Conservation (phyloP, 2,329 filamentous ascomycete genomes). For the Phoma herbarum region DNA sequence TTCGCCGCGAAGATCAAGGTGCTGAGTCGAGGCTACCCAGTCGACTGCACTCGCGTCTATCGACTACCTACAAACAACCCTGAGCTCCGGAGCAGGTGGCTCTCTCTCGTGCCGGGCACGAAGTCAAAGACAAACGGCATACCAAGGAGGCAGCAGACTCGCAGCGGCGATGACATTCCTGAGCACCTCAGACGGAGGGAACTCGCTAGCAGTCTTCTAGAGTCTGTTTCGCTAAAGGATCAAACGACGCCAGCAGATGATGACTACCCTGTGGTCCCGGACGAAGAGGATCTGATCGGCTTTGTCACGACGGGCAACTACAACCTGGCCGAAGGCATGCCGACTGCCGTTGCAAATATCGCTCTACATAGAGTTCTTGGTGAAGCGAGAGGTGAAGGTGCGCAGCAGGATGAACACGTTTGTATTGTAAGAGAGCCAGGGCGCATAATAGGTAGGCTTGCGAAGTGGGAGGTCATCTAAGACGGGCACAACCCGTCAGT, state of each 20-base stretch:
- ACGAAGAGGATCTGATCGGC: slow-evolving; percentile 79
- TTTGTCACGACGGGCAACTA: slow-evolving; percentile 91
- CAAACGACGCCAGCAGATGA: slow-evolving; percentile 39
- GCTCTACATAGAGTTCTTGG: slow-evolving; percentile 66
- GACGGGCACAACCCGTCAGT: neutral
- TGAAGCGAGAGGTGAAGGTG: slow-evolving; percentile 44
- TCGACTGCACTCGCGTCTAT: slow-evolving; percentile 82
- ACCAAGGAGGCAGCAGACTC: slow-evolving; percentile 26
- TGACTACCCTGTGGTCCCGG: slow-evolving; percentile 74
- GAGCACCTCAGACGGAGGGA: slow-evolving; percentile 29
- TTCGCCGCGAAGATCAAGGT: slow-evolving; percentile 74
- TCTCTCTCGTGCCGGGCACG: slow-evolving; percentile 60
- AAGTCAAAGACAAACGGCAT: slow-evolving; percentile 9
- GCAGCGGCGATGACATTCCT: slow-evolving; percentile 29
- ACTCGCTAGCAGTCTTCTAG: slow-evolving; percentile 41
- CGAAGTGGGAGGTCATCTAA: slow-evolving; percentile 71
- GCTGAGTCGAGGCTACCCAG: slow-evolving; percentile 73
- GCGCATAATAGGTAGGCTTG: slow-evolving; percentile 79
- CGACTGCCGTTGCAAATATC: slow-evolving; percentile 78
- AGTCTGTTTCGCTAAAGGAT: slow-evolving; percentile 16
- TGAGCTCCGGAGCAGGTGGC: slow-evolving; percentile 74
- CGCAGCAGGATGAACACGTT: slow-evolving; percentile 54
- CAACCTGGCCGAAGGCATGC: slow-evolving; percentile 78
- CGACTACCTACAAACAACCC: slow-evolving; percentile 70
- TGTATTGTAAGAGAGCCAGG: slow-evolving; percentile 88